Conservation (phyloP, 768 basidiomycete species). For the Boletus vinaceobasis region DNA sequence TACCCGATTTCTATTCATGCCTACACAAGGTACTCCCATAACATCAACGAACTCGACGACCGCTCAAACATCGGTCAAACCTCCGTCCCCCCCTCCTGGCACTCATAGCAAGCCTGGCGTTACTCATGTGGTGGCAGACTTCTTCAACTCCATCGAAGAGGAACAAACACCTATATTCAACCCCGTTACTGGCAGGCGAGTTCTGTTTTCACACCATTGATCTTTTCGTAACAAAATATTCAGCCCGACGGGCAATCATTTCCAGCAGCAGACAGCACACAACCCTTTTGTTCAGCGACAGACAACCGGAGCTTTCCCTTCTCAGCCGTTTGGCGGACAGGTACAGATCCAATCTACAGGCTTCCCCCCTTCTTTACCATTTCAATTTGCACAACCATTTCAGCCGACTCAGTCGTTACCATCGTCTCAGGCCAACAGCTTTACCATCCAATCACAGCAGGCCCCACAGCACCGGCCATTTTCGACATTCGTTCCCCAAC, state of each 20-base stretch:
- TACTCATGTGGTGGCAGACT: conserved; percentile 65
- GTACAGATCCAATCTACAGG: conserved; percentile 57
- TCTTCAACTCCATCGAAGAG: conserved; percentile 86
- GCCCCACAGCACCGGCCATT: conserved; percentile 50
- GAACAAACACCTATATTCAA: conserved; percentile 73
- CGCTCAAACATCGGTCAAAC: conserved; percentile 18
- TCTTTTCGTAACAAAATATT: conserved; percentile 10
- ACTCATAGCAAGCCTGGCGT: conserved; percentile 33
- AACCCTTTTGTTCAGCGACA: conserved; percentile 78
- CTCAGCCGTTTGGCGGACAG: conserved; percentile 44
- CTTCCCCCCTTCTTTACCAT: conserved; percentile 44
- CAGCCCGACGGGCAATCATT: conserved; percentile 49
- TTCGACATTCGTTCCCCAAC: conserved; percentile 53
- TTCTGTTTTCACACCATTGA: neutral
- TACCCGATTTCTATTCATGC: neutral
- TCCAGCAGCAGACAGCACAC: conserved; percentile 54
- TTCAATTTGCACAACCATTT: conserved; percentile 31
- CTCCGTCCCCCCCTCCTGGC: conserved; percentile 21
- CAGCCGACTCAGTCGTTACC: conserved; percentile 12
- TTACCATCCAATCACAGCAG: conserved; percentile 36
- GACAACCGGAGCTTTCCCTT: conserved; percentile 43
- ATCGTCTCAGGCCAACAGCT: conserved; percentile 12
- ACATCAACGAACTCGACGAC: conserved; percentile 21
- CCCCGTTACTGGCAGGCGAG: conserved; percentile 53
- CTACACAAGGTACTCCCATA: conserved; percentile 12